phyloP scores from a whole-genome alignment of 805 yeast species.

The Candida broadrunensis region DNA sequence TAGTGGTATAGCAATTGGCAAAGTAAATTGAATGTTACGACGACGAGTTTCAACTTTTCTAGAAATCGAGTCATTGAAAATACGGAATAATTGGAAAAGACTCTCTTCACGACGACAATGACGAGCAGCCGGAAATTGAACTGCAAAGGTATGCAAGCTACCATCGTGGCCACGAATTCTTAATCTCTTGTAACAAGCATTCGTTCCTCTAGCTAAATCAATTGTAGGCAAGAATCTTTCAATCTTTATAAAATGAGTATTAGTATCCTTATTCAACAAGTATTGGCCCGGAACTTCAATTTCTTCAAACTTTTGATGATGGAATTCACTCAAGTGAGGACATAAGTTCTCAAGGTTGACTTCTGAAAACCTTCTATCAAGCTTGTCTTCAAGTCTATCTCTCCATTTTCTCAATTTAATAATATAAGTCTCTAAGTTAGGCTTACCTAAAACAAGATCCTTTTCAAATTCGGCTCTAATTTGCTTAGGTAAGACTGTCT shows the following conservation, averaged over 20 bases:
- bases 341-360: slow-evolving; percentile 86
- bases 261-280: slow-evolving; percentile 80
- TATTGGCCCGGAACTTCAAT: slow-evolving; percentile 98
- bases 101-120: slow-evolving; percentile 96
- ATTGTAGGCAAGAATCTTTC: slow-evolving; percentile 89
- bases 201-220: slow-evolving; percentile 85
- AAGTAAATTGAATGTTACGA: slow-evolving; percentile 76
- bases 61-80: slow-evolving; percentile 76
- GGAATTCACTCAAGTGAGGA: slow-evolving; percentile 95
- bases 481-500: slow-evolving; percentile 85
- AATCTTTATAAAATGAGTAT: slow-evolving; percentile 86
- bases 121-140: slow-evolving; percentile 96
- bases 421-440: slow-evolving; percentile 85
- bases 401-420: slow-evolving; percentile 87
- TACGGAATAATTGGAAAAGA: slow-evolving; percentile 84
- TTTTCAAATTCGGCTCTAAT: slow-evolving; percentile 86
- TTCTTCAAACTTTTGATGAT: slow-evolving; percentile 96
- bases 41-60: slow-evolving; percentile 86
- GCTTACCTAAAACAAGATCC: slow-evolving; percentile 84
- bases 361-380: slow-evolving; percentile 78
- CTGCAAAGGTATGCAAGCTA: slow-evolving; percentile 85
- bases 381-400: slow-evolving; percentile 83
- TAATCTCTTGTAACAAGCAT: slow-evolving; percentile 84
- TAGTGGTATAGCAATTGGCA: slow-evolving; percentile 90
- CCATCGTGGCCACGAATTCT: slow-evolving; percentile 94